A percentile compares a stretch with the other conserved stretches of the same genome.
phyloP scores from a whole-genome alignment of 352 stramenopile species.

The Pythium volutum region DNA sequence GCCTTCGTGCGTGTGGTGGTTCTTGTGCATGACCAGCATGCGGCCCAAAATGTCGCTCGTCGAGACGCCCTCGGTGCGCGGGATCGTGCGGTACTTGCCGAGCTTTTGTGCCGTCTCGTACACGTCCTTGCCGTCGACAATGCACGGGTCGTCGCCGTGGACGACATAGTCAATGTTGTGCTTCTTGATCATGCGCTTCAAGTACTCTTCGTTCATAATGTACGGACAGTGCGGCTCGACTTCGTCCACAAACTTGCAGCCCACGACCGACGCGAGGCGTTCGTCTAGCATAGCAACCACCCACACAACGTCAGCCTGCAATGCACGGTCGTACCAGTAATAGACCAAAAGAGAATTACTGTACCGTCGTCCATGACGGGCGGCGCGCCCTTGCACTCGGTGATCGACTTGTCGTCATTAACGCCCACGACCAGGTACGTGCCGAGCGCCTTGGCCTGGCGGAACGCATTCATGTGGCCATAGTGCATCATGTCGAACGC shows the following conservation, averaged over 20 bases:
- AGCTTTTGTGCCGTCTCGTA: constrained; percentile 96
- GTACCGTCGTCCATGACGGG: constrained; percentile 94
- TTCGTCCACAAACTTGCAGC: constrained; percentile 99
- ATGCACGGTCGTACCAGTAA: no score
- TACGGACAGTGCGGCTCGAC: constrained; percentile 97
- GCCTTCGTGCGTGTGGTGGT: constrained; percentile 86
- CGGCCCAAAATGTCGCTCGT: constrained; percentile 98
- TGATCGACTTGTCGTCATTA: constrained; percentile 97
- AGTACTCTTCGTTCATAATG: constrained; percentile 98
- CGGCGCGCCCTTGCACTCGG: constrained; percentile 92
- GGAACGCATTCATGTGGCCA: constrained; percentile 99
- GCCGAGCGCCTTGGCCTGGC: constrained; percentile 92
- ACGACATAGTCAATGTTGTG: constrained; percentile 98
- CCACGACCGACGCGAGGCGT: constrained; percentile 92
- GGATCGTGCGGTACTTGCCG: constrained; percentile 96
- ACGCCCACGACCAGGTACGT: constrained; percentile 98
- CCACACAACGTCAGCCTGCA: no score
- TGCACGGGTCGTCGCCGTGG: constrained; percentile 98
- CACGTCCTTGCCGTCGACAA: constrained; percentile 98
- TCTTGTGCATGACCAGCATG: constrained; percentile 97
- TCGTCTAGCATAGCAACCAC: constrained; percentile 64
- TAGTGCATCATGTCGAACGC: constrained; percentile 99
- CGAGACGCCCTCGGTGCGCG: constrained; percentile 94
- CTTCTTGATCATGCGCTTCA: constrained; percentile 97
- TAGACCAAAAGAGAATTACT: not conserved